These are phyloP conservation scores for Prunus kanzakura DNA, from an alignment of 306 rosid genomes.

Conservation along the genomic window DNA sequence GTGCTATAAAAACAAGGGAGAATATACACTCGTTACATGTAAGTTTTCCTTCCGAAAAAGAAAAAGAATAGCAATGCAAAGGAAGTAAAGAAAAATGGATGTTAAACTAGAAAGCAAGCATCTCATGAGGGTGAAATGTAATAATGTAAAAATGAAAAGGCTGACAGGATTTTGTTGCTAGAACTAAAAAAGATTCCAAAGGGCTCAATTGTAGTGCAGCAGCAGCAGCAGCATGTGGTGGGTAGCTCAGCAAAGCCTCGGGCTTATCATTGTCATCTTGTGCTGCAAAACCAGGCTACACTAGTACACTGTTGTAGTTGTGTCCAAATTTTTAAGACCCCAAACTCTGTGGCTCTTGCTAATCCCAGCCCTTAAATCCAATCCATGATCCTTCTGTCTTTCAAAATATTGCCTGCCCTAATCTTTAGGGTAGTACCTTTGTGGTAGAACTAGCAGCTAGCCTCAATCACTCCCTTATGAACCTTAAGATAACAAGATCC, in stretches of 20 bases:
- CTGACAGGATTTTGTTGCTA: background rate
- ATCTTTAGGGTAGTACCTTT: background rate
- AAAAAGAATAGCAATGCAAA: background rate
- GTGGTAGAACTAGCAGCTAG: background rate
- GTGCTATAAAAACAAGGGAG: too few species aligned
- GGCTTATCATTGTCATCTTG: slow-evolving; percentile 8
- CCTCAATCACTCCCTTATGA: background rate
- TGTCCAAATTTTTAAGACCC: background rate
- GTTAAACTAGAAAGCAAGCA: background rate
- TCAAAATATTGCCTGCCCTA: background rate
- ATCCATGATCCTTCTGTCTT: background rate
- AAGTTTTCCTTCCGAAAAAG: too few species aligned
- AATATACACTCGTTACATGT: too few species aligned
- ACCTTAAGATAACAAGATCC: background rate
- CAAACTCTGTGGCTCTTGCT: background rate
- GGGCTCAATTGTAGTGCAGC: slow-evolving; percentile 1
- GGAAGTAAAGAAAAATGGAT: background rate
- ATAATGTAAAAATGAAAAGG: background rate
- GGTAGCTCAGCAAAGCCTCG: slow-evolving; percentile 15
- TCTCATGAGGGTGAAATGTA: background rate
- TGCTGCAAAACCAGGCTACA: background rate
- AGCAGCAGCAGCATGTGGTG: background rate
- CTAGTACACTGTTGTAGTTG: background rate
- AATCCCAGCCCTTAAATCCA: background rate
- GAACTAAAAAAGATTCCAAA: background rate